Base-by-base conservation (phyloP, 441 rosid genomes). In the Euphorbia schlechtendalii region DNA sequence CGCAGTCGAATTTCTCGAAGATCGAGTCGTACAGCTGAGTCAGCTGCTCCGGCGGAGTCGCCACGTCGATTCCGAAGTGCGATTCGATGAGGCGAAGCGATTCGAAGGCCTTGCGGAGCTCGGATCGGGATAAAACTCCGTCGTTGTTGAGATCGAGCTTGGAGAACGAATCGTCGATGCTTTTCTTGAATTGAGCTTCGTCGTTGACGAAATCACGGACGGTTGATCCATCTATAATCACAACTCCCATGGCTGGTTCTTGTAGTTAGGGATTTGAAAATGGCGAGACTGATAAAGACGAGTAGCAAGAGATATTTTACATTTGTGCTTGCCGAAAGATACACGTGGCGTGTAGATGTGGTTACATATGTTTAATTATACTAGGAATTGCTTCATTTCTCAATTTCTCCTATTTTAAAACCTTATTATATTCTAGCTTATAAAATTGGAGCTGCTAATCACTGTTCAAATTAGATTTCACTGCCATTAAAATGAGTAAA, bases 211-310 rank as follows among this genome's bases (percentile, higher is more conserved):
- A 89, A n/a, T 75, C 79, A 0, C 80, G 78, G 17, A 89, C 93
- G 8, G 96, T 86, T 41, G 96, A 73, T 56, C 98, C 98, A 22
- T 92, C 95, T 61, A 92, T 86, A 9, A 87, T 65, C 52, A 92
- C 92, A 34, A 89, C 86, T 22, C 89, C 92, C 96, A 89, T 89
- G 63, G 77, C 11, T 45, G 81, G 53, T 49, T 57, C 45, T 0
- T n/a, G 41, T 46, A 17, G 15, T 46, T 2, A 18, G 13, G 20
- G 13, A 46, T 46, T 41, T 41, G 45, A 41, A 3, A 48, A 17
- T 12, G 22, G 12, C 3, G 53, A 48, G 21, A 3, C 5, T 15
- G 53, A 18, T 17, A 21, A 17, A 12, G 53, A 1, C n/a, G 53
- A 17, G 53, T 3, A 17, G 22, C 15, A 3, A 41, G 21, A 3